Percentiles rank a stretch among this genome's conserved stretches.
Evolutionary conservation across 2,329 filamentous ascomycete species (phyloP).

Genomic region (Sordariomycetes sp.): DNA sequence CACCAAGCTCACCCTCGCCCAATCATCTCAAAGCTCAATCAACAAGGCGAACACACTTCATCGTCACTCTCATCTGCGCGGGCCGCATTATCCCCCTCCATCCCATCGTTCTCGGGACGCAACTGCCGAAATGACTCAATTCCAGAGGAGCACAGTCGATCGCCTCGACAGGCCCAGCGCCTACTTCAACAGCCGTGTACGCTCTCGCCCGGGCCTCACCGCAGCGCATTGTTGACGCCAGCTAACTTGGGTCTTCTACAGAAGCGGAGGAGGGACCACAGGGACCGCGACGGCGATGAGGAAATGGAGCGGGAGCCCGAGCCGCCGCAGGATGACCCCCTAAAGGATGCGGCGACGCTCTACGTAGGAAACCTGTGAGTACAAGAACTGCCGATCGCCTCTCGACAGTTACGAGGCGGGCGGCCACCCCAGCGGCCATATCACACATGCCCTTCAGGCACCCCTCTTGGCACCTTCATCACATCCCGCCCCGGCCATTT

Average conservation of each 20-base stretch:
- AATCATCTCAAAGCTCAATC: not conserved
- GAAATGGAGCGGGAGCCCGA: constrained; percentile 42
- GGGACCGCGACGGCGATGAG: constrained; percentile 46
- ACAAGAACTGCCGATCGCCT: not conserved
- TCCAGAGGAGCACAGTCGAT: constrained; percentile 63
- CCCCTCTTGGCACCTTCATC: not conserved
- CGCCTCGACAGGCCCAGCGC: constrained; percentile 89
- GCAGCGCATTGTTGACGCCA: not conserved
- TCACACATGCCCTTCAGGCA: not conserved
- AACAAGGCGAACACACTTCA: not conserved
- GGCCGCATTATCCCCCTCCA: not conserved
- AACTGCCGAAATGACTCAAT: not conserved
- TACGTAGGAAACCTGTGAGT: constrained; percentile 88
- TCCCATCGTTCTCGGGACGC: not conserved
- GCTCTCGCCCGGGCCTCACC: not conserved
- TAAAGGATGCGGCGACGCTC: constrained; percentile 83
- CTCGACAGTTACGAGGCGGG: not conserved
- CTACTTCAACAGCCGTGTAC: constrained; percentile 78
- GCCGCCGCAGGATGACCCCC: constrained; percentile 45
- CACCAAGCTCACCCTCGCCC: not conserved
- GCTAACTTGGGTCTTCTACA: not conserved
- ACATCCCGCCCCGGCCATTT: constrained; percentile 3
- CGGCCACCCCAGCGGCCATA: not conserved
- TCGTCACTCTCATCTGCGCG: not conserved
- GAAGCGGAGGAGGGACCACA: constrained; percentile 36